Evolutionary conservation across 2,329 filamentous ascomycete genomes (phyloP), one percentile per base, ranked within the genome.

Genomic region (Pseudocercospora fuligena): DNA sequence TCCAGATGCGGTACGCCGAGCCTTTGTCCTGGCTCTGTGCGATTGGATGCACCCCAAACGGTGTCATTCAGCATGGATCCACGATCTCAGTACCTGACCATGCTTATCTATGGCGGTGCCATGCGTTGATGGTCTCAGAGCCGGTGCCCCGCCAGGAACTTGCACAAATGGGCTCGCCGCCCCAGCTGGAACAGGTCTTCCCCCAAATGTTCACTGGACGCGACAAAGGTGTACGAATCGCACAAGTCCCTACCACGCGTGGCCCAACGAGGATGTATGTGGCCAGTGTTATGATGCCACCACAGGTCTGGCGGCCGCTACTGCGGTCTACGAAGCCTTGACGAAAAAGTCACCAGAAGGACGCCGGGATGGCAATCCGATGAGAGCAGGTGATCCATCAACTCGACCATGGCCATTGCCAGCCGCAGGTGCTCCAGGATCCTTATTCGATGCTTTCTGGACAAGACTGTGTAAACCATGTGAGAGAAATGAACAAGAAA

Each of bases 381-480:
- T 43, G 40, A 43, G 40, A 43, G 16, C 16, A 19, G 40, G 40
- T 6, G 40, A 43, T 16, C 40, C 40, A 43, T 43, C 40, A 6
- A 43, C 40, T 43, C 40, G 40, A 43, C 40, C 16, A 19, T 43
- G 40, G 40, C 40, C 40, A 8, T 4, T 19, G 21, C 47, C 47
- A 51, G 19, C 16, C 4, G 9, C 19, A 12, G 47, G 47, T 21
- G 46, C 46, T 9, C 2, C n/a, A 12, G 47, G 47, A 51, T 6
- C 23, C 2, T 14, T 12, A 12, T 63, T 63, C 2, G 12, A 21
- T 2, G 47, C 21, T 5, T 63, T 63, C 16, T 58, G 61, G 49
- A 63, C 61, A 9, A 40, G 61, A 1, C 16, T 63, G 1, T 63
- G 61, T 36, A 46, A 23, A 43, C 9, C 49, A 2, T 63, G 61